A percentile compares a stretch with the other conserved stretches of the same genome.
phyloP scores from a whole-genome alignment of 768 basidiomycete species.

The Boletus fagicola region DNA sequence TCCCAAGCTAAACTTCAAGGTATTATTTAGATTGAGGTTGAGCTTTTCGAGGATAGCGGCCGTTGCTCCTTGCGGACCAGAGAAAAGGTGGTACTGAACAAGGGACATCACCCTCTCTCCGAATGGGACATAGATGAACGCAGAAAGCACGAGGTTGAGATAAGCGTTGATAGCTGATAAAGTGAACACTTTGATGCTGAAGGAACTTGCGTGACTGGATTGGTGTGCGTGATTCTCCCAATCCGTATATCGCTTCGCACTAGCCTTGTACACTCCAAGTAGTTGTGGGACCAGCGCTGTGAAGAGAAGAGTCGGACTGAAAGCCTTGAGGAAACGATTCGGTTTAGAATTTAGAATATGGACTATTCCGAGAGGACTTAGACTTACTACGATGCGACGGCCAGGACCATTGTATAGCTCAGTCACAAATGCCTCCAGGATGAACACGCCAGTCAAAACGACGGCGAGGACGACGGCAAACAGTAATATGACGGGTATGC shows the following conservation, averaged over 20 bases:
- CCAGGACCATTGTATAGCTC: constrained; percentile 88
- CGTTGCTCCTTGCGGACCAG: constrained; percentile 13
- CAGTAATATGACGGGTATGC: constrained; percentile 67
- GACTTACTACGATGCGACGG: constrained; percentile 68
- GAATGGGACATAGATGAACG: constrained; percentile 94
- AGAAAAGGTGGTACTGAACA: constrained; percentile 36
- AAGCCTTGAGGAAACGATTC: constrained; percentile 45
- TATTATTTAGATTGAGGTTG: constrained; percentile 27
- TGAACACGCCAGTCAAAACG: constrained; percentile 78
- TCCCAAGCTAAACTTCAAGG: constrained; percentile 31
- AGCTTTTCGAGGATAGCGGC: constrained; percentile 22
- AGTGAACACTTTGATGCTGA: constrained; percentile 89
- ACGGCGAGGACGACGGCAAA: constrained; percentile 69
- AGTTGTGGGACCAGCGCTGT: constrained; percentile 77
- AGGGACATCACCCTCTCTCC: constrained; percentile 78
- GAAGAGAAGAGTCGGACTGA: constrained; percentile 84
- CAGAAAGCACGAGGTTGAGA: constrained; percentile 87
- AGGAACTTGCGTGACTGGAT: constrained; percentile 69
- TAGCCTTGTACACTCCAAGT: constrained; percentile 65
- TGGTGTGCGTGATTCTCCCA: constrained; percentile 94
- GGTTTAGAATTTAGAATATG: not conserved
- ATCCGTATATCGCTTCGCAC: constrained; percentile 66
- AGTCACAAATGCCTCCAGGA: constrained; percentile 88
- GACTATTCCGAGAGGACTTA: constrained; percentile 38
- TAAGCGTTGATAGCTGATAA: constrained; percentile 89